These are phyloP conservation scores for Xylaria flabelliformis DNA, from an alignment of 495 filamentous ascomycete species.

Conservation along the genomic window DNA sequence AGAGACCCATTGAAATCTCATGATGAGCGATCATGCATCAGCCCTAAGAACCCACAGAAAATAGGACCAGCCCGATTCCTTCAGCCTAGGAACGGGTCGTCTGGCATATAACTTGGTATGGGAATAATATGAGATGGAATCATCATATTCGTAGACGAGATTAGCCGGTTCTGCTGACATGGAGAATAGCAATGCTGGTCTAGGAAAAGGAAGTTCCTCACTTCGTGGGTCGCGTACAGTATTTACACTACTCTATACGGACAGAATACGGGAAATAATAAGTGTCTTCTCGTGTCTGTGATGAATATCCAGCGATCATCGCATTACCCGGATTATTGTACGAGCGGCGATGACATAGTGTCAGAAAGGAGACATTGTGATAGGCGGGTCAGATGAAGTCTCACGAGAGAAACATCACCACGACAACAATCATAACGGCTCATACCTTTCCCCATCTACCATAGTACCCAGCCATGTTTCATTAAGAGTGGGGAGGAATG, in stretches of 20 bases:
- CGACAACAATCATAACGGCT: constrained; percentile 2
- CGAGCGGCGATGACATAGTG: neutral
- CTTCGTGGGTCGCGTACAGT: neutral
- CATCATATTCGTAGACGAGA: neutral
- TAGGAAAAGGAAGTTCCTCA: neutral
- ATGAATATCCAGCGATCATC: neutral
- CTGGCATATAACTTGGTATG: neutral
- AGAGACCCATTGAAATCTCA: constrained; percentile 2
- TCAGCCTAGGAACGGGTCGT: constrained; percentile 3
- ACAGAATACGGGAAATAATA: neutral
- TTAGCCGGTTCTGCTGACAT: neutral
- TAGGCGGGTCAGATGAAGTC: constrained; percentile 8
- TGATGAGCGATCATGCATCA: constrained; percentile 10
- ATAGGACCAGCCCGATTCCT: neutral
- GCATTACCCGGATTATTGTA: neutral
- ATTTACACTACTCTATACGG: no score
- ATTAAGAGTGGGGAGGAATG: constrained; percentile 16
- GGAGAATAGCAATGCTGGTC: neutral
- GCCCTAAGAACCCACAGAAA: constrained; percentile 21
- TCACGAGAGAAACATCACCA: constrained; percentile 1
- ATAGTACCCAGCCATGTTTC: constrained; percentile 9
- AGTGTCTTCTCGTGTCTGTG: neutral
- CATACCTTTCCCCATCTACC: neutral
- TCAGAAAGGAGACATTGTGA: neutral
- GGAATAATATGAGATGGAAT: neutral